A percentile compares a stretch with the other conserved stretches of the same genome.
Conservation (phyloP, 345 rosid genomes). For the Eucalyptus globulus region DNA sequence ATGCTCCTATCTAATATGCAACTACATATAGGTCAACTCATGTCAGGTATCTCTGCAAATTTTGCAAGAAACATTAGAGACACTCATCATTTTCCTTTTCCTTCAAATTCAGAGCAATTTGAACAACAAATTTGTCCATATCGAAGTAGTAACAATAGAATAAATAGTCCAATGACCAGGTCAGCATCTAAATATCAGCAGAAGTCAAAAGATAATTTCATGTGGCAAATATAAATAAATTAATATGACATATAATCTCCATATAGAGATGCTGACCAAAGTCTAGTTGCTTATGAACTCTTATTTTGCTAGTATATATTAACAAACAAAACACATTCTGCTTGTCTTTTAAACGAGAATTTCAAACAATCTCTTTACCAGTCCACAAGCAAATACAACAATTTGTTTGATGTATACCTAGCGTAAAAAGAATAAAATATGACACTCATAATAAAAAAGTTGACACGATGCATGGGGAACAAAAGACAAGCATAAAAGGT, state of each 20-base stretch:
- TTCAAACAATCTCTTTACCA: neutral
- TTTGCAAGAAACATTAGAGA: neutral
- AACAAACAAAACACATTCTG: neutral
- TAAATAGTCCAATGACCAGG: neutral
- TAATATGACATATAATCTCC: neutral
- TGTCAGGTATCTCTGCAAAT: neutral
- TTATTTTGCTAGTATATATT: neutral
- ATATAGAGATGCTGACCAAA: neutral
- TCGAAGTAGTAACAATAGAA: neutral
- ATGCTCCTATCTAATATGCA: neutral
- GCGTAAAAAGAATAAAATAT: neutral
- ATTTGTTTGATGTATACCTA: neutral
- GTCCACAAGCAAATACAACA: neutral
- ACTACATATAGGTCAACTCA: neutral
- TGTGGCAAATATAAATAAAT: neutral
- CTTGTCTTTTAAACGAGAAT: neutral
- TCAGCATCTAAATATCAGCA: neutral
- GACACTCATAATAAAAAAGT: neutral
- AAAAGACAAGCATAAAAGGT: neutral
- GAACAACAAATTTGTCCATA: neutral
- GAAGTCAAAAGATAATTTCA: neutral
- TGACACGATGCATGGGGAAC: neutral
- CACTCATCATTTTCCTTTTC: neutral
- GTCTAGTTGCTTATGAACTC: neutral
- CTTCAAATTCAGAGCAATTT: neutral